Evolutionary conservation across 192 early-diverging fungal species (phyloP).

Genomic region (Backusella sp.): DNA sequence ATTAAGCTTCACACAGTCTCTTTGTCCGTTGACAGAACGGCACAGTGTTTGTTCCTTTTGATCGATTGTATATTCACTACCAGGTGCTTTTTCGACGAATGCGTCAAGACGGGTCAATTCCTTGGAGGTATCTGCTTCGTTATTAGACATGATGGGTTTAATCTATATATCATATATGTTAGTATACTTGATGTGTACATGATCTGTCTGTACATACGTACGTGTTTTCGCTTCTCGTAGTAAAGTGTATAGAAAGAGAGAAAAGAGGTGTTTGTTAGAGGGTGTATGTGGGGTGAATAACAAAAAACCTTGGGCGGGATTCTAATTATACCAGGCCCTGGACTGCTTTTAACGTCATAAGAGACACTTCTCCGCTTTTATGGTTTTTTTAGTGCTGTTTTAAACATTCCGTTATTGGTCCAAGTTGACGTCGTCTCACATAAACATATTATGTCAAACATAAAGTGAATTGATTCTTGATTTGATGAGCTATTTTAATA

Average conservation of each 20-base stretch:
- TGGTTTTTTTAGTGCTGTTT: neutral
- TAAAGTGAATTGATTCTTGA: neutral
- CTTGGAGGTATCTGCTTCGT: neutral
- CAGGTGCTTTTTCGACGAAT: constrained; percentile 37
- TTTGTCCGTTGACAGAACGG: constrained; percentile 21
- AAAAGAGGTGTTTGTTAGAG: neutral
- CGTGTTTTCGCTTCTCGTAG: neutral
- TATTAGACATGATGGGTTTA: neutral
- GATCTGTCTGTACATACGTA: neutral
- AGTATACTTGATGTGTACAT: neutral
- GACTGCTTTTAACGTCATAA: constrained; percentile 5
- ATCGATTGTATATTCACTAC: constrained; percentile 39
- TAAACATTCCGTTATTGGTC: neutral
- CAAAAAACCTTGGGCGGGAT: neutral
- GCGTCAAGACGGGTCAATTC: constrained; percentile 29
- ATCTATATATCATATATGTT: neutral
- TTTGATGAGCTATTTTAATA: neutral
- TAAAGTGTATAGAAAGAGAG: neutral
- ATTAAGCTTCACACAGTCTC: constrained; percentile 38
- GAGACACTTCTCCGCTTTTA: neutral
- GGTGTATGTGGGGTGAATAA: neutral
- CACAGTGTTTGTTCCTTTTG: constrained; percentile 36
- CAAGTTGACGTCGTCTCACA: neutral
- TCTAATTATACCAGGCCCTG: neutral
- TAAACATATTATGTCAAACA: neutral